These are phyloP conservation scores for Talaromyces sp. DNA, from an alignment of 2,329 filamentous ascomycete species.

Conservation along the genomic window DNA sequence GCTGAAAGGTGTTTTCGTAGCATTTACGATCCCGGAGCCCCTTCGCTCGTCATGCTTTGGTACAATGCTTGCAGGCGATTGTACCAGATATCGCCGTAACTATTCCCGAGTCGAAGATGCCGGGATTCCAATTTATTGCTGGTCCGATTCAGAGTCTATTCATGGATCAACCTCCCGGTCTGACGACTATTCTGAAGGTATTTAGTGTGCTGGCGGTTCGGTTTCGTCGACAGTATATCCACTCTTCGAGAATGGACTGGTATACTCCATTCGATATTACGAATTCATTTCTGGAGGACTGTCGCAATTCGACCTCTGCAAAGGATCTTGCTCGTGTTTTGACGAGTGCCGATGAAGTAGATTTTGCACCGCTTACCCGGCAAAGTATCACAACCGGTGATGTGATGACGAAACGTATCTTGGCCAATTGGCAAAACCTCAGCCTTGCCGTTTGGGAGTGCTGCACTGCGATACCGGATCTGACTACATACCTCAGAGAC, in stretches of 20 bases:
- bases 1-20: slow-evolving; percentile 23
- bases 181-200: slow-evolving; percentile 39
- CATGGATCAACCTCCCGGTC: slow-evolving; percentile 31
- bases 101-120: slow-evolving; percentile 12
- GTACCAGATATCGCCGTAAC: slow-evolving; percentile 17
- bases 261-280: slow-evolving; percentile 33
- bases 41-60: slow-evolving; percentile 41
- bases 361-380: slow-evolving; percentile 33
- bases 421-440: slow-evolving; percentile 35
- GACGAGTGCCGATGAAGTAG: slow-evolving; percentile 31
- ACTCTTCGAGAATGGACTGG: slow-evolving; percentile 40
- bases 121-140: slow-evolving; percentile 40
- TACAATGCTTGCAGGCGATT: slow-evolving; percentile 33
- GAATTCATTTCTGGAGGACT: slow-evolving; percentile 38
- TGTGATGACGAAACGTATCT: slow-evolving; percentile 22
- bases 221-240: slow-evolving; percentile 39
- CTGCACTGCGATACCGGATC: slow-evolving; percentile 39
- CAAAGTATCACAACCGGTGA: slow-evolving; percentile 29
- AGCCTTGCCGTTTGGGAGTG: slow-evolving; percentile 42
- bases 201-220: slow-evolving; percentile 40
- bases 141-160: slow-evolving; percentile 43
- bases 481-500: slow-evolving; percentile 36
- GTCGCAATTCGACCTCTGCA: slow-evolving; percentile 35
- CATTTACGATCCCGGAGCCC: slow-evolving; percentile 39
- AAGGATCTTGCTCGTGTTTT: slow-evolving; percentile 37